Base-by-base conservation (phyloP, 2,329 filamentous ascomycete species). In the Fusarium sp. region DNA sequence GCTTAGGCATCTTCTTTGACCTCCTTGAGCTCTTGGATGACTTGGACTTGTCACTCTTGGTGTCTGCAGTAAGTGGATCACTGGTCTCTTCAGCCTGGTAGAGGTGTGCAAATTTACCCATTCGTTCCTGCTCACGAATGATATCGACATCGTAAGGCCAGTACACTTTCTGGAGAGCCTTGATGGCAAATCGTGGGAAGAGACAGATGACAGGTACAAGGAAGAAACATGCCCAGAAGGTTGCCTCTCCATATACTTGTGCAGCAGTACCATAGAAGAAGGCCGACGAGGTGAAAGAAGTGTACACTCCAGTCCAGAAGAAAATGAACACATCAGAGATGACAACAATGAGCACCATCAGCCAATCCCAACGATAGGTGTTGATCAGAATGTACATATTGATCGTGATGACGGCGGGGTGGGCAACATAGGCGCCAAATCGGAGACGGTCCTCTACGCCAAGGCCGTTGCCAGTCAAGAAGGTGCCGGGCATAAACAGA, bases 281-380 rank as follows among this genome's bases (percentile, higher is more conserved):
- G 9, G 78, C 82, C 2, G 88, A 83, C 57, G 82, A 85, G 11
- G 83, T 85, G 42, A 84, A 84, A 7, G 86, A 82, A 0, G 88
- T 88, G 83, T 97, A 99, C 41, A 97, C 88, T 35, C 95, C 96
- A 11, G 96, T 98, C 95, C 96, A 98, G 85, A 97, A 92, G 86
- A 95, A 99, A 79, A 98, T 90, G 77, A 98, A 89, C 35, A 98
- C 81, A 70, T 93, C 92, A 83, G 95, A 97, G 81, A 98, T 88
- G 30, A 84, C 83, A 57, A 97, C 92, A 70, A 98, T 92, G 66
- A 97, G 85, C 28, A 95, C 83, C 83, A 97, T 97, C 78, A 99
- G 86, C 95, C 95, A 99, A 81, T 99, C 96, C 96, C 96, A 99
- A 68, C 95, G 91, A 82, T 97, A 98, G 2, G 93, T 97, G 83